Evolutionary conservation across 768 basidiomycete species (phyloP).

Genomic region (Boletus tomentosulus): DNA sequence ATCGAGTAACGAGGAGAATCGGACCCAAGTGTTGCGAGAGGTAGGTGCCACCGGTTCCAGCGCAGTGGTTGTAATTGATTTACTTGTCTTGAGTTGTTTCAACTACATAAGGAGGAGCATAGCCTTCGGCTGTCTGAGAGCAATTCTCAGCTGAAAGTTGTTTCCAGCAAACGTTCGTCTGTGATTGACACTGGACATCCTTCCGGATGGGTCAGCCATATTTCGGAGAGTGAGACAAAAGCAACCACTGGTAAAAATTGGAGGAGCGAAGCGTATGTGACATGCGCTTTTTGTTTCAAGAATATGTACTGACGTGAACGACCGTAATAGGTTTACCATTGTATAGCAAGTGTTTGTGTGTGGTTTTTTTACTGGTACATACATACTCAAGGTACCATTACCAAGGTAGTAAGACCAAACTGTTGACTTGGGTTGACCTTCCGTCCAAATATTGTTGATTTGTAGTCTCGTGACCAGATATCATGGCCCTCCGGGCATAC

Average conservation of each 20-base stretch:
- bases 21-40: slow-evolving; percentile 55
- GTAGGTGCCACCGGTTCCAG: slow-evolving; percentile 29
- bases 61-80: neutral
- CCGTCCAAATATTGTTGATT: no score
- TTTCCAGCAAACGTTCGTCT: slow-evolving; percentile 65
- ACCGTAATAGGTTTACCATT: slow-evolving; percentile 13
- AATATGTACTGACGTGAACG: neutral
- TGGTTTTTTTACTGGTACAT: no score
- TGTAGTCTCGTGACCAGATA: no score
- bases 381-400: no score
- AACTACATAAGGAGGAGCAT: slow-evolving; percentile 51
- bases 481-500: no score
- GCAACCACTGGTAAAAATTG: slow-evolving; percentile 45
- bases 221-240: slow-evolving; percentile 37
- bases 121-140: slow-evolving; percentile 35
- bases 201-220: slow-evolving; percentile 68
- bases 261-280: slow-evolving; percentile 47
- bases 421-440: no score
- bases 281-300: neutral
- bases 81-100: slow-evolving; percentile 46
- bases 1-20: slow-evolving; percentile 35
- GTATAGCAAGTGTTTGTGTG: neutral
- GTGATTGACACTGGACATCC: slow-evolving; percentile 65
- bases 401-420: no score
- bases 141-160: slow-evolving; percentile 76